phyloP scores from a whole-genome alignment of 345 rosid species.

The Conringia planisiliqua region DNA sequence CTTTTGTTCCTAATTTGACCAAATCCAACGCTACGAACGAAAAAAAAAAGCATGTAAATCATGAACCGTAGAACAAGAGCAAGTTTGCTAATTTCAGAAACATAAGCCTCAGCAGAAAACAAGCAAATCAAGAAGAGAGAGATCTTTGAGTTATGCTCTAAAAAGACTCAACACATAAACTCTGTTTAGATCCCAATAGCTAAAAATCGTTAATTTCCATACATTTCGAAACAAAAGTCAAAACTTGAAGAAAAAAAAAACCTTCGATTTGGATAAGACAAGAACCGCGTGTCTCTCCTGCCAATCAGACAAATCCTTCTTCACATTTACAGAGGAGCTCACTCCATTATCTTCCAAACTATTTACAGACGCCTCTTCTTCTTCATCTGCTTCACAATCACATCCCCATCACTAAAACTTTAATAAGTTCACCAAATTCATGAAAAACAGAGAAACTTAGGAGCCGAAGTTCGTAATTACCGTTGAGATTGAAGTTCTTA shows the following conservation, averaged over 20 bases:
- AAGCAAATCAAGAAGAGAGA: neutral
- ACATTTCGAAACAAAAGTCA: neutral
- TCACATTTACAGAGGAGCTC: constrained; percentile 38
- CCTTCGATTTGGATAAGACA: constrained; percentile 67
- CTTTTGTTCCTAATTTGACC: neutral
- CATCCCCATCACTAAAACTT: neutral
- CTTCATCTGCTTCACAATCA: constrained; percentile 37
- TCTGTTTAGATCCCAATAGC: neutral
- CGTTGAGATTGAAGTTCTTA: constrained; percentile 62
- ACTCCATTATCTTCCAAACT: constrained; percentile 31
- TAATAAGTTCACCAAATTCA: neutral
- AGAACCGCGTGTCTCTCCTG: constrained; percentile 71
- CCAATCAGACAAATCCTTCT: constrained; percentile 79
- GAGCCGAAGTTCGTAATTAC: constrained; percentile 24
- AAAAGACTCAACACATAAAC: neutral
- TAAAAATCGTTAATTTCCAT: neutral
- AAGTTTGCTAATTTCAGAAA: no score
- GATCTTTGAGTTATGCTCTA: neutral
- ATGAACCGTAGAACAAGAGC: no score
- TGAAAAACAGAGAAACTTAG: neutral
- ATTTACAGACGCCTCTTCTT: constrained; percentile 37
- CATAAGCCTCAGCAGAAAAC: neutral
- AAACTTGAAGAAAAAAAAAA: constrained; percentile 1
- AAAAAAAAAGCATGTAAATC: no score
- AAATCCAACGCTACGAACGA: neutral